phyloP scores from a whole-genome alignment of 1,139 yeast species.

The Saccharomyces hybrid region DNA sequence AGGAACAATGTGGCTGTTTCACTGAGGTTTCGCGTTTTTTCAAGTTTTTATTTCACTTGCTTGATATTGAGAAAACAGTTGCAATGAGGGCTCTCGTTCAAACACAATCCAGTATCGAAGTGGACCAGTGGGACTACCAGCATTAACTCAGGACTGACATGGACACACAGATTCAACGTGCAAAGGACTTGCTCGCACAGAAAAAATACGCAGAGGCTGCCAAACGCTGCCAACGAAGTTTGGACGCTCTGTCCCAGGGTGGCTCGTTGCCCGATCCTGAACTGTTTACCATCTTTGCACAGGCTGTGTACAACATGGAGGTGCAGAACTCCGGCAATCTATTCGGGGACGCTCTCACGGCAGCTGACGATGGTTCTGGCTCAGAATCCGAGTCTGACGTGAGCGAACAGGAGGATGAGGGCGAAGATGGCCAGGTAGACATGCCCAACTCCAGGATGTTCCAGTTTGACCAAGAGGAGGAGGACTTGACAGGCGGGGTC shows the following conservation, averaged over 20 bases:
- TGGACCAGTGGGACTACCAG: neutral
- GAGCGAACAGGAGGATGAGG: conserved; percentile 18
- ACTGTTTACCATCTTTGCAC: neutral
- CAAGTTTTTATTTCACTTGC: neutral
- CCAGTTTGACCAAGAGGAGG: conserved; percentile 50
- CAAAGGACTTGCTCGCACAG: conserved; percentile 32
- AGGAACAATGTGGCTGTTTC: neutral
- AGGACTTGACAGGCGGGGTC: conserved; percentile 29
- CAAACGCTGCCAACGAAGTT: conserved; percentile 67
- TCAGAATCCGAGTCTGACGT: conserved; percentile 13
- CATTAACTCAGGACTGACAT: neutral
- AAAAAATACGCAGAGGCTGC: conserved; percentile 64
- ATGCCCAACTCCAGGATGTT: conserved; percentile 37
- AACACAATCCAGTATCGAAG: neutral
- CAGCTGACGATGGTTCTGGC: conserved; percentile 15
- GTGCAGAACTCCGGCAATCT: neutral
- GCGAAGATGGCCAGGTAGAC: conserved; percentile 24
- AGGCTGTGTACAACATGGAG: neutral
- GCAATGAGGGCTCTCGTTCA: neutral
- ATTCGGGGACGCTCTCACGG: conserved; percentile 42
- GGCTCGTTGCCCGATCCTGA: neutral
- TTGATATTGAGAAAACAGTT: neutral
- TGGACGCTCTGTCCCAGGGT: conserved; percentile 35
- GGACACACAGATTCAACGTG: neutral
- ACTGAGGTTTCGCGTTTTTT: neutral